These are phyloP conservation scores for Paradendryphiella salina DNA, from an alignment of 2,329 filamentous ascomycete species.

Conservation along the genomic window DNA sequence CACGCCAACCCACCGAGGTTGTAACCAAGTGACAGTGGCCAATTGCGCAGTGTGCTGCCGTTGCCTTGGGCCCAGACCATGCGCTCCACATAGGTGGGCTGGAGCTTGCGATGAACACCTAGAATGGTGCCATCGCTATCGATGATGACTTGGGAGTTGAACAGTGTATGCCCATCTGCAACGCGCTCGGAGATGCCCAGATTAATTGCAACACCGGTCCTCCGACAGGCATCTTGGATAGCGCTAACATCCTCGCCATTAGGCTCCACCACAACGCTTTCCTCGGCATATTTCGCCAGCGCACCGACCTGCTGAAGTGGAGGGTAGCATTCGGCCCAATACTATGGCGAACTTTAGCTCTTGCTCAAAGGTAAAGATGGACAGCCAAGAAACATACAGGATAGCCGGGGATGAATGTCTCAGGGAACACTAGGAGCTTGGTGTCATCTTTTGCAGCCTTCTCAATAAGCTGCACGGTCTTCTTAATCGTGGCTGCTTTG, in stretches of 20 bases:
- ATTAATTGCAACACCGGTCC: not conserved
- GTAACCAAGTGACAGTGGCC: constrained; percentile 36
- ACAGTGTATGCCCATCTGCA: no score
- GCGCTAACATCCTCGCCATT: constrained; percentile 36
- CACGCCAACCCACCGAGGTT: constrained; percentile 45
- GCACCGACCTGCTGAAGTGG: constrained; percentile 42
- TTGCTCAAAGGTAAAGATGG: no score
- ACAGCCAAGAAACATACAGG: no score
- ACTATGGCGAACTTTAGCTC: constrained; percentile 20
- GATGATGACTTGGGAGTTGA: no score
- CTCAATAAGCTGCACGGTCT: no score
- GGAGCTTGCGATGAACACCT: constrained; percentile 24
- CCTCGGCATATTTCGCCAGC: constrained; percentile 40
- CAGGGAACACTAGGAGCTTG: no score
- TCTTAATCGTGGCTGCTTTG: no score
- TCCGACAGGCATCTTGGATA: constrained; percentile 41
- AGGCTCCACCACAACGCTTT: constrained; percentile 43
- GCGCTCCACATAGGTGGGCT: constrained; percentile 45
- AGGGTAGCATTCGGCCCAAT: constrained; percentile 45
- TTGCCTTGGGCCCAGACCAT: constrained; percentile 44
- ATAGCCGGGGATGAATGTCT: no score
- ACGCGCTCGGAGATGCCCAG: no score
- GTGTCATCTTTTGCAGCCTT: no score
- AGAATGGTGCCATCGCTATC: no score
- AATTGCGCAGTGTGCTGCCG: constrained; percentile 39